Base-by-base conservation (phyloP, 352 stramenopile genomes). In the Globisporangium abappressorium region DNA sequence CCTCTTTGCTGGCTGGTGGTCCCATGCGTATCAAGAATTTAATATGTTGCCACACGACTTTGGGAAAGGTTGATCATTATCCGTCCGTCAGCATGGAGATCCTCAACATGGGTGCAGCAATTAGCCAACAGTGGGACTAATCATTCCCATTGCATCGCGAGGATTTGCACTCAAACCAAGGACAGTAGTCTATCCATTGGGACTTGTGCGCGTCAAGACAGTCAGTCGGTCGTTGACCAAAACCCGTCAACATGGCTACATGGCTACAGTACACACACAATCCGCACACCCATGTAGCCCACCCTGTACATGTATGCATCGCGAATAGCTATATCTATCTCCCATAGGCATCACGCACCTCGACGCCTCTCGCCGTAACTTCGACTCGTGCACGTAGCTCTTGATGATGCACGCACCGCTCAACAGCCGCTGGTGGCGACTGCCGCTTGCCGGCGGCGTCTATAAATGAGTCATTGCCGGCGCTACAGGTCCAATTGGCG, bases 321-420 rank as follows among this genome's bases (percentile, higher is more conserved):
- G 24, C 24, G 24, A 26, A 26, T 26, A 26, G 24, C 24, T 26
- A 2, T 26, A 0, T 26, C 24, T 26, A 26, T 26, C 24, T 26
- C 24, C 24, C 24, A 26, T 26, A 26, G 24, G 24, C 24, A 26
- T 26, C 6, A 62, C 71, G 38, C 64, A 87, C 77, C 70, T 73
- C 46, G 71, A 82, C 12, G 68, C 65, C 38, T 76, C 66, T 24
- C 73, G 71, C 12, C 79, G 77, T 59, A 73, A 64, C 30, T 87
- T 77, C 0, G 77, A 68, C 41, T 83, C 75, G 55, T 81, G 79
- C 51, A 85, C 69, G 57, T 84, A 85, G 69, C 54, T 73, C 66
- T 84, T 87, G 75, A 85, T 83, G 64, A 84, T 64, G 6, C 71
- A 49, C 30, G 74, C 64, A 11, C 75, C 73, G 56, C 71, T 75